phyloP scores from a whole-genome alignment of 352 stramenopile species.

The Phytophthora ohioensis region DNA sequence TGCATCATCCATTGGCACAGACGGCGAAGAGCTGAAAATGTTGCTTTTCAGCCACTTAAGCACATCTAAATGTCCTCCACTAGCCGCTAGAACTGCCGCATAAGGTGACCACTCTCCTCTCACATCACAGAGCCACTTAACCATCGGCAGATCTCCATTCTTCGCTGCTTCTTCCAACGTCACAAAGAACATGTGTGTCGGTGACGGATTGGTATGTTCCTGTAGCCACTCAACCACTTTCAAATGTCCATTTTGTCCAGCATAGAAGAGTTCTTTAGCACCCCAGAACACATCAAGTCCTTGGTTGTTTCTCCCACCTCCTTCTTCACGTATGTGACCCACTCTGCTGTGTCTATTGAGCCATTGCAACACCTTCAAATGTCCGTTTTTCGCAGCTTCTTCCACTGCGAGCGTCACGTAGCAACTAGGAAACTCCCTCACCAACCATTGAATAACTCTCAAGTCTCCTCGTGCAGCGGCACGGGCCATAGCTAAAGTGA shows the following conservation, averaged over 20 bases:
- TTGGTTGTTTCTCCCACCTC: not conserved
- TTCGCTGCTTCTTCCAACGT: constrained; percentile 46
- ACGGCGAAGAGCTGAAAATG: constrained; percentile 37
- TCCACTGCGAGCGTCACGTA: constrained; percentile 46
- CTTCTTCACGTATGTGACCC: constrained; percentile 16
- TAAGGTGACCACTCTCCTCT: constrained; percentile 46
- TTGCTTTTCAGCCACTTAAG: constrained; percentile 38
- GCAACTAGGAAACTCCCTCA: constrained; percentile 34
- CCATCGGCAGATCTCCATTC: constrained; percentile 46
- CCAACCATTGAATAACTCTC: constrained; percentile 43
- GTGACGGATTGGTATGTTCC: constrained; percentile 38
- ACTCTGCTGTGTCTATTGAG: constrained; percentile 26
- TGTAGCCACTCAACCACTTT: constrained; percentile 49
- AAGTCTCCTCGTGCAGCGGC: constrained; percentile 43
- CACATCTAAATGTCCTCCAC: constrained; percentile 46
- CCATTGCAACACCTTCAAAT: constrained; percentile 50
- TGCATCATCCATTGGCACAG: constrained; percentile 40
- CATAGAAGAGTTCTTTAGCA: constrained; percentile 47
- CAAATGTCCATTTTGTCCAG: constrained; percentile 44
- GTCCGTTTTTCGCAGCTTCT: constrained; percentile 40
- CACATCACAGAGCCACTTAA: constrained; percentile 46
- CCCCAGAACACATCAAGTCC: constrained; percentile 44
- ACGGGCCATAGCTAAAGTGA: constrained; percentile 37
- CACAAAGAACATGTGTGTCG: constrained; percentile 57
- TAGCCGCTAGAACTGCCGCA: constrained; percentile 41